A percentile compares a stretch with the other conserved stretches of the same genome.
Evolutionary conservation across 2,329 filamentous ascomycete genomes (phyloP).

Genomic region (Cladosporium colombiae): DNA sequence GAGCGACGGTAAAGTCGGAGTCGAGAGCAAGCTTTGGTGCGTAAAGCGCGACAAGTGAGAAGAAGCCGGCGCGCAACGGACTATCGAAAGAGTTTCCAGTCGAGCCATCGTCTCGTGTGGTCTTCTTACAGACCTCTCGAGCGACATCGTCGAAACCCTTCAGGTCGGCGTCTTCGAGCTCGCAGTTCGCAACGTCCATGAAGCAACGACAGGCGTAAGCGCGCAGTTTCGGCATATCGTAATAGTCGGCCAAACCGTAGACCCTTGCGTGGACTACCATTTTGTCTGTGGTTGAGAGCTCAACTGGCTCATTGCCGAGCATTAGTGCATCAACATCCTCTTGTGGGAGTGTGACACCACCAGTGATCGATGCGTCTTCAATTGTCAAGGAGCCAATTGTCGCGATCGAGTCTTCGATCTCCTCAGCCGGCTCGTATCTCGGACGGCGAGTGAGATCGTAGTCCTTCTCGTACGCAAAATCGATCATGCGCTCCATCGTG

Average conservation of each 20-base stretch:
- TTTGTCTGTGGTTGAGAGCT: background rate
- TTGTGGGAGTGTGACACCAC: background rate
- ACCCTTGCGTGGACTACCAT: constrained; percentile 22
- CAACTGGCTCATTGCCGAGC: background rate
- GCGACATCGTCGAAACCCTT: constrained; percentile 22
- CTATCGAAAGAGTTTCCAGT: background rate
- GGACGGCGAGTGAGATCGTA: constrained; percentile 11
- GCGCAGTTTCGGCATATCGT: constrained; percentile 21
- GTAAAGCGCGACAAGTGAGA: constrained; percentile 34
- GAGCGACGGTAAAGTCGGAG: constrained; percentile 9
- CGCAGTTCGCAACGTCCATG: background rate
- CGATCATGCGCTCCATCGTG: constrained; percentile 24
- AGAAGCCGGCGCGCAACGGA: background rate
- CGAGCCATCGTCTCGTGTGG: background rate
- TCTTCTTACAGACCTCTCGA: constrained; percentile 16
- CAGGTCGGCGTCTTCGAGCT: background rate
- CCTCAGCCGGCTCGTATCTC: background rate
- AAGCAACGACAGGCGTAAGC: constrained; percentile 19
- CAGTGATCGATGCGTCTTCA: background rate
- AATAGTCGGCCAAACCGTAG: constrained; percentile 26
- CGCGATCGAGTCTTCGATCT: background rate
- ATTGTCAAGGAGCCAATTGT: background rate
- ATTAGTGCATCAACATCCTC: background rate
- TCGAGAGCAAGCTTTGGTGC: constrained; percentile 9
- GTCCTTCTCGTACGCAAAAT: constrained; percentile 19